Evolutionary conservation across 2,329 filamentous ascomycete species (phyloP).

Genomic region (Epichloe elymi): DNA sequence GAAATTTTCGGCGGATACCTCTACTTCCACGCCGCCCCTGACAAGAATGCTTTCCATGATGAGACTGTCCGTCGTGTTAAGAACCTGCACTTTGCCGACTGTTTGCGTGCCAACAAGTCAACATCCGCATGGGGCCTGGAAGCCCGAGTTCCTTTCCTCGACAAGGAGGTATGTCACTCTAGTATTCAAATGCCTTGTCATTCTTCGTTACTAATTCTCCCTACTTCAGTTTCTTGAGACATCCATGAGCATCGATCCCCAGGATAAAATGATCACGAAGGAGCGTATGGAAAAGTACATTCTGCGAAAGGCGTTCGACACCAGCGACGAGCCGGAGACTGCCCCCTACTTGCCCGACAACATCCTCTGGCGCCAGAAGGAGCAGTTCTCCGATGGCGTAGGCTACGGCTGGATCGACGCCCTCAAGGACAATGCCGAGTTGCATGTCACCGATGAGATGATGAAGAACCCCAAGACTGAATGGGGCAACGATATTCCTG

Average conservation of each 20-base stretch:
- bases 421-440: conserved; percentile 86
- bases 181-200: neutral
- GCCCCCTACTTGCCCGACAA: conserved; percentile 87
- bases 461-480: conserved; percentile 96
- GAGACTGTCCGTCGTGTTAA: conserved; percentile 91
- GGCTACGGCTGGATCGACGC: conserved; percentile 98
- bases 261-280: conserved; percentile 90
- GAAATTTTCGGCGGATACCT: conserved; percentile 98
- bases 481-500: conserved; percentile 86
- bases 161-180: conserved; percentile 57
- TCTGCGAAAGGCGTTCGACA: conserved; percentile 94
- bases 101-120: conserved; percentile 96
- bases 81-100: conserved; percentile 94
- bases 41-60: conserved; percentile 85
- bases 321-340: conserved; percentile 65
- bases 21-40: conserved; percentile 92
- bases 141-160: conserved; percentile 92
- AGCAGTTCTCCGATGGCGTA: conserved; percentile 97
- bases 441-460: conserved; percentile 88
- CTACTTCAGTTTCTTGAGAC: conserved; percentile 64
- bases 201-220: neutral
- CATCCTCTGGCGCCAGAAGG: conserved; percentile 97
- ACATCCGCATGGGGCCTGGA: conserved; percentile 97
- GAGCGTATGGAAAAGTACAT: conserved; percentile 95
- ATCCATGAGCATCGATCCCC: conserved; percentile 85